Evolutionary conservation across 176 grass and related monocot species (phyloP).

Genomic region (Luzula sylvatica): DNA sequence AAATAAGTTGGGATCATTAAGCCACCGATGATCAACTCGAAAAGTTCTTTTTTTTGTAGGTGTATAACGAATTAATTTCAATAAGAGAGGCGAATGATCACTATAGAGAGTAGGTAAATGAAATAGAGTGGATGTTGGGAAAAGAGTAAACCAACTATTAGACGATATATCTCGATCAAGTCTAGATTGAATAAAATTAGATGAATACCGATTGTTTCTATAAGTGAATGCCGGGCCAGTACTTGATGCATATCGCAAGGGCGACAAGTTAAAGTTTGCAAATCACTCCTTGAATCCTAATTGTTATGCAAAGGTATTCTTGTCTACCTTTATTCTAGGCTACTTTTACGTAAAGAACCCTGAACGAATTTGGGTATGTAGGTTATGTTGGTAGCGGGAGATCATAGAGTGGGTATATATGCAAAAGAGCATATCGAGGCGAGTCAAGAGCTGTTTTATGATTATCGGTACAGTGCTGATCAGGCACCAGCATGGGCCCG

Average conservation of each 20-base stretch:
- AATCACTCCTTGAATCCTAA: slow-evolving; percentile 94
- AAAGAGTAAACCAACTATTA: no score
- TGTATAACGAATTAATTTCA: no score
- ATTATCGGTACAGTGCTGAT: slow-evolving; percentile 89
- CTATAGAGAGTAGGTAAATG: no score
- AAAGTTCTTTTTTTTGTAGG: no score
- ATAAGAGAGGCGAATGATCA: no score
- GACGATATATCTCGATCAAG: no score
- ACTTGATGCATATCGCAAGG: slow-evolving; percentile 68
- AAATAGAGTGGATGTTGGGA: no score
- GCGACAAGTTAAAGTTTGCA: slow-evolving; percentile 94
- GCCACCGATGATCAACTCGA: no score
- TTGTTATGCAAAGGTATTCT: slow-evolving; percentile 81
- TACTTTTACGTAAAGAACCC: neutral
- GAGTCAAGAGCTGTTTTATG: slow-evolving; percentile 84
- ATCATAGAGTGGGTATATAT: slow-evolving; percentile 92
- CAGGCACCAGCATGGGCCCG: slow-evolving; percentile 81
- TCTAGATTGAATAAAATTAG: no score
- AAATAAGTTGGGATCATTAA: no score
- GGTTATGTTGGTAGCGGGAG: slow-evolving; percentile 95
- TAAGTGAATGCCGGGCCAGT: no score
- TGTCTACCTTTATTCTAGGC: neutral
- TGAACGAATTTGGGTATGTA: slow-evolving; percentile 17
- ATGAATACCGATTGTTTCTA: no score
- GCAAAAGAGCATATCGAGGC: slow-evolving; percentile 95